phyloP scores from a whole-genome alignment of 768 basidiomycete species.

The Tephrocybe rancida region DNA sequence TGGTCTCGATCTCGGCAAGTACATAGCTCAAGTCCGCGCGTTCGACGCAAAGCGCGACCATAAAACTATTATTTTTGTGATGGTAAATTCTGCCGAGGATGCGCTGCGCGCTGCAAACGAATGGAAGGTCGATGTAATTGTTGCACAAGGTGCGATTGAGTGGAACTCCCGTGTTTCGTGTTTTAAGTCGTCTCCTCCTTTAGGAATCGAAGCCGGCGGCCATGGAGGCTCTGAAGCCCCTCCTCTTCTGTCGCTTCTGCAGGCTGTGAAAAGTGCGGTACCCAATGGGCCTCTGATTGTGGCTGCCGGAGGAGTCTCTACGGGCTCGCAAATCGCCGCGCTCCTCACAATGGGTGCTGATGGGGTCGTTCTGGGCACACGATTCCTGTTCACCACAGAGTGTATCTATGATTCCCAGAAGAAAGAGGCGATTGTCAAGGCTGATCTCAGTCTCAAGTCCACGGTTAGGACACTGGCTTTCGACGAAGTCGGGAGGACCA shows the following conservation, averaged over 20 bases:
- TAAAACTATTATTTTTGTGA: conserved; percentile 54
- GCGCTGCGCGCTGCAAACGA: conserved; percentile 48
- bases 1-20: conserved; percentile 49
- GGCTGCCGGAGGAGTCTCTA: conserved; percentile 52
- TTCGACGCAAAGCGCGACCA: conserved; percentile 37
- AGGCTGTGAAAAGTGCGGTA: conserved; percentile 33
- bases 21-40: conserved; percentile 51
- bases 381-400: conserved; percentile 48
- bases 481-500: conserved; percentile 27
- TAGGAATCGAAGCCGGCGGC: conserved; percentile 53
- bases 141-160: conserved; percentile 55
- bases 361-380: conserved; percentile 50
- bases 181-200: conserved; percentile 23
- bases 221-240: conserved; percentile 42
- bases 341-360: conserved; percentile 45
- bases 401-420: conserved; percentile 37
- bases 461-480: conserved; percentile 43
- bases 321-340: conserved; percentile 43
- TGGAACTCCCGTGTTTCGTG: neutral
- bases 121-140: conserved; percentile 61
- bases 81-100: conserved; percentile 49
- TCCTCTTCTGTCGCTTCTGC: conserved; percentile 39
- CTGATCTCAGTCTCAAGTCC: conserved; percentile 26
- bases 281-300: conserved; percentile 35
- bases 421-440: conserved; percentile 39